These are phyloP conservation scores for Westerdykella sp. DNA, from an alignment of 2,329 filamentous ascomycete genomes.

Conservation along the genomic window DNA sequence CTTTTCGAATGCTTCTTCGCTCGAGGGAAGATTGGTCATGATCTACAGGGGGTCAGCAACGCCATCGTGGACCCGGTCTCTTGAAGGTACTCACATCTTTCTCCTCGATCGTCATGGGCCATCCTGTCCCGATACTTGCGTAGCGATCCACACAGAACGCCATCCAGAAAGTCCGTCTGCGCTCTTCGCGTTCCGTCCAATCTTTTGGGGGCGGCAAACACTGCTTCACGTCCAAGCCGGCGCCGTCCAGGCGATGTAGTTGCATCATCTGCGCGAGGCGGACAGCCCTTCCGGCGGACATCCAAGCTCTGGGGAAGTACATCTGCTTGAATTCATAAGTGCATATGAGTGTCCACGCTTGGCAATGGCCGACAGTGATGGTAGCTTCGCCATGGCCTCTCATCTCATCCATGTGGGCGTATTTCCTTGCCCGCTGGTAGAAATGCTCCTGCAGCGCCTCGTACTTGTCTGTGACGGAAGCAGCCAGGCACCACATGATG, in stretches of 20 bases:
- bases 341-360: constrained; percentile 73
- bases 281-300: constrained; percentile 78
- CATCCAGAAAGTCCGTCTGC: constrained; percentile 92
- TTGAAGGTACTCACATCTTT: constrained; percentile 56
- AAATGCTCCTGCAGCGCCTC: constrained; percentile 75
- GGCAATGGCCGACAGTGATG: constrained; percentile 78
- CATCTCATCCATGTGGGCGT: constrained; percentile 82
- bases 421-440: constrained; percentile 83
- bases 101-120: constrained; percentile 94
- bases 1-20: constrained; percentile 78
- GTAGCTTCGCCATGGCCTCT: constrained; percentile 87
- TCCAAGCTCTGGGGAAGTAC: constrained; percentile 94
- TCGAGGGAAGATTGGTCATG: constrained; percentile 73
- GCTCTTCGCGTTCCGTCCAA: constrained; percentile 90
- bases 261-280: constrained; percentile 88
- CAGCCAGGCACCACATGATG: constrained; percentile 94
- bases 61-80: neutral
- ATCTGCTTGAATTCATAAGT: constrained; percentile 95
- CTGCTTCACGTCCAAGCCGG: constrained; percentile 83
- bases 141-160: constrained; percentile 86
- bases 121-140: constrained; percentile 91
- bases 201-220: constrained; percentile 79
- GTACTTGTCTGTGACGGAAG: constrained; percentile 77
- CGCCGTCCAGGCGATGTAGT: constrained; percentile 76
- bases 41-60: constrained; percentile 46